Base-by-base conservation (phyloP, 2,329 filamentous ascomycete species). In the Xylariaceae sp. region DNA sequence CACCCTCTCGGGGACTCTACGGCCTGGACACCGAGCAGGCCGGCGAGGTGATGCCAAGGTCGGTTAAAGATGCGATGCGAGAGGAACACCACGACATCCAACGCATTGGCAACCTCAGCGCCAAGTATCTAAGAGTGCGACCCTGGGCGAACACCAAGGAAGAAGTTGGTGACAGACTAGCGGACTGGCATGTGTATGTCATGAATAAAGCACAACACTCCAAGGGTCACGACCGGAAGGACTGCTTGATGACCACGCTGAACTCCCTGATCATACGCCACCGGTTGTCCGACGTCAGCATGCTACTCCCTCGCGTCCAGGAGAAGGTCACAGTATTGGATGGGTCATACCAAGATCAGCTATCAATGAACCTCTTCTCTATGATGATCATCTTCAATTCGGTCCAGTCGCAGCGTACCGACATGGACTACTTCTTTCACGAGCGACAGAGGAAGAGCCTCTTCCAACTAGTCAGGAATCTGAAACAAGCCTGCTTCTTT, bases 391-490 rank as follows among this genome's bases (percentile, higher is more conserved):
- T 84, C 2, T 80, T 86, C 44, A 96, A 96, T 52, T 79, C 87
- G 0, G 78, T 96, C 1, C 89, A 89, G 16, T 94, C 88, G 5
- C 85, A 95, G 51, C 70, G 89, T 9, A 77, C 73, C 0, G 90
- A 90, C 47, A 67, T 75, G 35, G 89, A 95, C 53, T 95, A 94
- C 52, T 81, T 96, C 43, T 95, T 95, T 47, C 83, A 94, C 47
- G 72, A 75, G 1, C 77, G 72, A 10, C 89, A 89, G 47, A 64
- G 73, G 19, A 80, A 77, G 41, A 69, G 71, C 24, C 63, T 94
- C 10, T 61, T 79, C 17, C 67, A 75, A 33, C 64, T 94, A 2
- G 80, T 94, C 4, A 72, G 70, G 35, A 94, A 95, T 50, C 58
- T 94, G 28, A 76, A 86, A 13, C 83, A 92, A 51, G 80, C 85